Conservation (phyloP, 176 grass and related monocot species). For the Echinochloa phyllopogon region DNA sequence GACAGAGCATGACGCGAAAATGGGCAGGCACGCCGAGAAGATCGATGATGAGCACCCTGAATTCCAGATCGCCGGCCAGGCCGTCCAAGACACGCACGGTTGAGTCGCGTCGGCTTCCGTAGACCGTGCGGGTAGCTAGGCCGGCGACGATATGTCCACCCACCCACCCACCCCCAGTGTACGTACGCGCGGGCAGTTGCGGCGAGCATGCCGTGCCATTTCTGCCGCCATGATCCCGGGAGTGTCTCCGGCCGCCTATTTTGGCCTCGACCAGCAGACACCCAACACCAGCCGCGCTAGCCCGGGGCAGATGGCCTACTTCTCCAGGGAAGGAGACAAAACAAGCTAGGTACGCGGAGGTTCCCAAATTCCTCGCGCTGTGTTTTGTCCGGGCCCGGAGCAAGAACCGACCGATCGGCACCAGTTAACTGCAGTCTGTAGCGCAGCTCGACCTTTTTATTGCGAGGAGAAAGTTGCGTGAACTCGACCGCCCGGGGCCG, state of each 20-base stretch:
- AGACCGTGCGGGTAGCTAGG: no score
- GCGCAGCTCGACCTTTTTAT: background rate
- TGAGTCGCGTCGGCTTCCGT: no score
- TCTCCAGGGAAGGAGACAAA: background rate
- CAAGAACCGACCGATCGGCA: background rate
- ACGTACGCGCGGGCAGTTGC: background rate
- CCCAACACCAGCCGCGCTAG: background rate
- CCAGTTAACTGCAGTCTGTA: background rate
- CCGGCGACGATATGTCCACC: no score
- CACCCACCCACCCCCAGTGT: background rate
- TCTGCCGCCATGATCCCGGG: background rate
- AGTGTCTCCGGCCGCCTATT: background rate
- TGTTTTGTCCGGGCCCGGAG: background rate
- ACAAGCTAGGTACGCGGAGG: background rate
- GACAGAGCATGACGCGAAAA: background rate
- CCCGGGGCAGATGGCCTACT: no score
- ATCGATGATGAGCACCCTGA: no score
- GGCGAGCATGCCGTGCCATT: background rate
- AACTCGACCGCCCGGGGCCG: background rate
- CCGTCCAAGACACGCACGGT: no score
- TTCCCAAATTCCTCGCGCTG: background rate
- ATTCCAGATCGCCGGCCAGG: no score
- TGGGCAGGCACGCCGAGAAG: no score
- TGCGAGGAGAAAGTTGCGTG: background rate
- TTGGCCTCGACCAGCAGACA: conserved; percentile 1